A percentile compares a stretch with the other conserved stretches of the same genome.
Conservation (phyloP, 768 basidiomycete species). For the Naematelia encephala region DNA sequence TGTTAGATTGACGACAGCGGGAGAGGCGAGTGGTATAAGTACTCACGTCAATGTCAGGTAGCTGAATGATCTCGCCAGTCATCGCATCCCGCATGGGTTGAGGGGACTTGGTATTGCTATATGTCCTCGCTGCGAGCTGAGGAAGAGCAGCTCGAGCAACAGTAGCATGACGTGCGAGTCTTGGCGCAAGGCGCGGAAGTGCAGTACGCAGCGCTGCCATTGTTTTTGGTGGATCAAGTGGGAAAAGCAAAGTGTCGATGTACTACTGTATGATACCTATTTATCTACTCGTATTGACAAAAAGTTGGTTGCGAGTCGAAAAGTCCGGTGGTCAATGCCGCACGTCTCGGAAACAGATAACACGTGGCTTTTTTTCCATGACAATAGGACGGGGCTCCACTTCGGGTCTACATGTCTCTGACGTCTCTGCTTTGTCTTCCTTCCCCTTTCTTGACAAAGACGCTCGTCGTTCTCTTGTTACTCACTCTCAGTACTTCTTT, state of each 20-base stretch:
- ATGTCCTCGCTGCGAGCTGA: not conserved
- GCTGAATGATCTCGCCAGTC: conserved; percentile 57
- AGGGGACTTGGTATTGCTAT: conserved; percentile 8
- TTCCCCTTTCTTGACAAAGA: too few species aligned
- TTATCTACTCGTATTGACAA: too few species aligned
- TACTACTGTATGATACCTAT: not conserved
- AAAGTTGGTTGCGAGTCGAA: not conserved
- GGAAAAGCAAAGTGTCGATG: not conserved
- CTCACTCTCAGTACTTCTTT: too few species aligned
- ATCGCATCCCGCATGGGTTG: conserved; percentile 52
- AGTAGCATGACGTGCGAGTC: not conserved
- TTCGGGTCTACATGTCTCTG: not conserved
- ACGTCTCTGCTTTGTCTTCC: too few species aligned
- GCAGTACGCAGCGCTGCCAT: not conserved
- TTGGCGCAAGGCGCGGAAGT: not conserved
- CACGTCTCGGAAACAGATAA: not conserved
- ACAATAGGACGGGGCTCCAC: not conserved
- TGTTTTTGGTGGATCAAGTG: not conserved
- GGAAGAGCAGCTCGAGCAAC: not conserved
- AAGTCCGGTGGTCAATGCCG: not conserved
- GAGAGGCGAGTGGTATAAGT: not conserved
- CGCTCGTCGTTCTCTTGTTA: too few species aligned
- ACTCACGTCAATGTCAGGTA: conserved; percentile 60
- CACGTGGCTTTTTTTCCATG: not conserved
- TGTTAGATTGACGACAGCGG: not conserved